Evolutionary conservation across 2,329 filamentous ascomycete species (phyloP), one percentile per base, ranked within the genome.

Genomic region (Torrubiella hemipterigena): DNA sequence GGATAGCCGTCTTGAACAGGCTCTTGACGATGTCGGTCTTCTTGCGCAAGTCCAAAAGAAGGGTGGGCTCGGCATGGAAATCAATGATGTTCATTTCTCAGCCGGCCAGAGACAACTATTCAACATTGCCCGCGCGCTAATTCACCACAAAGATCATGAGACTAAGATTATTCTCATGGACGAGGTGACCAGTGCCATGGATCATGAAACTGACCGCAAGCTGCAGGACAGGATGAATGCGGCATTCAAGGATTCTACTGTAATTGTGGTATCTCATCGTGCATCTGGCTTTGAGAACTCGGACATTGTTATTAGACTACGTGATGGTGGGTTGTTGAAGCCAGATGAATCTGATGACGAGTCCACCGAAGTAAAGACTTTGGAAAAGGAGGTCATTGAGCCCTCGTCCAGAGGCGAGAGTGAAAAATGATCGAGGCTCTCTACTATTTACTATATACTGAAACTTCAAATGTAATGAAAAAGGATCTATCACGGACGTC

Each of bases 181-280:
- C 10, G 22, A 24, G 14, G 22, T 14, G 12, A 24, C 22, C 6
- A 24, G 22, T 14, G 14, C 12, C 11, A n/a, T 24, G 11, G 22
- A 24, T 24, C 22, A 24, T 6, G 22, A 24, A 6, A 24, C 22
- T 12, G 22, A 24, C n/a, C n/a, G n/a, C n/a, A n/a, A n/a, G n/a
- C n/a, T n/a, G n/a, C n/a, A n/a, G 22, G 22, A 5, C 12, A 24
- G 12, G 22, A 14, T 24, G 12, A 11, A n/a, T 14, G 12, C 12
- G 14, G 22, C 14, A 6, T 24, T 24, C 11, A 24, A 24, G 10
- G 22, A 24, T 11, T 24, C 22, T 24, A n/a, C 22, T 6, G 10
- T 12, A 14, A 24, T 12, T 24, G 22, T 11, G 14, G 12, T 11
- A 46, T 49, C 40, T n/a, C n/a, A n/a, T n/a, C n/a, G n/a, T n/a